These are phyloP conservation scores for Alternaria sp. DNA, from an alignment of 2,329 filamentous ascomycete genomes.

Conservation along the genomic window DNA sequence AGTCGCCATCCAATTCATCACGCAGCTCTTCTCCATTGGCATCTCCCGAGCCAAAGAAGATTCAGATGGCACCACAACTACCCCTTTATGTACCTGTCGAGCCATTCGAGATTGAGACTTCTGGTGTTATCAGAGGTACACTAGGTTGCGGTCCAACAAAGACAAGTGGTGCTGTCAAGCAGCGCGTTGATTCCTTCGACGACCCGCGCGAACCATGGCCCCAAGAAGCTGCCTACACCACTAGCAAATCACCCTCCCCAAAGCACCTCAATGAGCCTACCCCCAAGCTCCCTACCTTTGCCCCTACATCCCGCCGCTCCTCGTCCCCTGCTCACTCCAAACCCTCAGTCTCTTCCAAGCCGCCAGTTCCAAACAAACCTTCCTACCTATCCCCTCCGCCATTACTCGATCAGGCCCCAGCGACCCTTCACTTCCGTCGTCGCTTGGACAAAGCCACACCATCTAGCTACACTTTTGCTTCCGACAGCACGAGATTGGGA, in stretches of 20 bases:
- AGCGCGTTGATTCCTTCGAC: conserved; percentile 35
- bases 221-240: conserved; percentile 20
- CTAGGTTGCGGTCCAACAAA: conserved; percentile 19
- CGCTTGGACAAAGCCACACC: conserved; percentile 49
- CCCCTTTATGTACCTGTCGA: conserved; percentile 35
- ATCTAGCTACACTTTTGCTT: conserved; percentile 55
- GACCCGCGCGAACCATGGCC: conserved; percentile 36
- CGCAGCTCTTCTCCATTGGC: conserved; percentile 32
- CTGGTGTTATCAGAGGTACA: conserved; percentile 20
- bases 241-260: conserved; percentile 14
- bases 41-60: conserved; percentile 31
- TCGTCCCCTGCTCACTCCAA: conserved; percentile 12
- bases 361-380: conserved; percentile 13
- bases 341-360: conserved; percentile 11
- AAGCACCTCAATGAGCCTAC: conserved; percentile 25
- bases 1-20: conserved; percentile 30
- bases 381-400: conserved; percentile 17
- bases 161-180: conserved; percentile 14
- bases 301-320: conserved; percentile 20
- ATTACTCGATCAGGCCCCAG: conserved; percentile 10
- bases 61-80: conserved; percentile 11
- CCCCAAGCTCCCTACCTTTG: conserved; percentile 26
- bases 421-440: conserved; percentile 28
- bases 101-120: conserved; percentile 27
- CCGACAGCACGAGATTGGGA: conserved; percentile 58